Evolutionary conservation across 2,329 filamentous ascomycete species (phyloP).

Genomic region (Claviceps maximensis): DNA sequence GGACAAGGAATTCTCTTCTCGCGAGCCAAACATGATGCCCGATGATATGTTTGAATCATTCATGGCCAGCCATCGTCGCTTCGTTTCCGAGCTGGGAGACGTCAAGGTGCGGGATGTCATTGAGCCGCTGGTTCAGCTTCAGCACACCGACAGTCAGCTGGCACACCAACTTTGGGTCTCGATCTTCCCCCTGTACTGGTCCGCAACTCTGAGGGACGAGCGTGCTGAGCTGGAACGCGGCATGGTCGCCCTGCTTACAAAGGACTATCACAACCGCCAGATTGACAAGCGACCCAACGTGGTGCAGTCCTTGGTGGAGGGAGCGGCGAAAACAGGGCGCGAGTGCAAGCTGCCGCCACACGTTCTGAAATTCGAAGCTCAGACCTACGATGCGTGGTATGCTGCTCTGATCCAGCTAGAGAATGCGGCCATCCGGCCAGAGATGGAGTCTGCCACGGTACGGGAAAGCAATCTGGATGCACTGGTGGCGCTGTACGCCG

Average conservation of each 20-base stretch:
- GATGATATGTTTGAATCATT: slow-evolving; percentile 75
- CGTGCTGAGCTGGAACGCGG: slow-evolving; percentile 81
- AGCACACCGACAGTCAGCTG: slow-evolving; percentile 72
- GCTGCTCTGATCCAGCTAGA: slow-evolving; percentile 85
- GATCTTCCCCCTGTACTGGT: slow-evolving; percentile 90
- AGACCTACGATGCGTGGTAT: slow-evolving; percentile 95
- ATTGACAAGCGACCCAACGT: slow-evolving; percentile 94
- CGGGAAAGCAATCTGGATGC: slow-evolving; percentile 93
- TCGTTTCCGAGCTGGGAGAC: slow-evolving; percentile 70
- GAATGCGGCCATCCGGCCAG: slow-evolving; percentile 70
- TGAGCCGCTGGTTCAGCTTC: slow-evolving; percentile 80
- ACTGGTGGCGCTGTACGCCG: slow-evolving; percentile 82
- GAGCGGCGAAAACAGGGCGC: slow-evolving; percentile 70
- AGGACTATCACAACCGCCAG: slow-evolving; percentile 89
- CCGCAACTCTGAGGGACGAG: slow-evolving; percentile 74
- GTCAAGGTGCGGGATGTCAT: slow-evolving; percentile 80
- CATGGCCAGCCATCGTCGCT: slow-evolving; percentile 66
- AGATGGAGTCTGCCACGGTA: slow-evolving; percentile 70
- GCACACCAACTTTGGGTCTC: slow-evolving; percentile 84
- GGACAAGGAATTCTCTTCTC: slow-evolving; percentile 50
- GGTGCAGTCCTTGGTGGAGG: slow-evolving; percentile 81
- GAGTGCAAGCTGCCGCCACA: slow-evolving; percentile 89
- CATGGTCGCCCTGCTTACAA: slow-evolving; percentile 79
- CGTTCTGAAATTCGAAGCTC: slow-evolving; percentile 87
- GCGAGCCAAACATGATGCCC: slow-evolving; percentile 53